Percentiles rank a stretch among this genome's conserved stretches.
Conservation (phyloP, 129 eudicot genomes). For the Centaurea solstitialis region DNA sequence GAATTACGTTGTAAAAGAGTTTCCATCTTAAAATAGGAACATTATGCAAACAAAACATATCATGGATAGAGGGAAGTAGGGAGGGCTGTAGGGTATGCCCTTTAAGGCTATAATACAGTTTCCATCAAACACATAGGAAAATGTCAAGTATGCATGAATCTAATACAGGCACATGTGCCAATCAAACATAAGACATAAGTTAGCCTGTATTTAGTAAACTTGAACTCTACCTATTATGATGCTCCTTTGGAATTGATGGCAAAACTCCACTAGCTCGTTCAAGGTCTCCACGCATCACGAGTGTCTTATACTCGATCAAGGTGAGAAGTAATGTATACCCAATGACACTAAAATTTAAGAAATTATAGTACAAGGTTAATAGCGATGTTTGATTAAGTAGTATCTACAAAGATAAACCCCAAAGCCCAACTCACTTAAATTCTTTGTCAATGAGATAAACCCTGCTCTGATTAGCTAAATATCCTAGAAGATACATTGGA, state of each 20-base stretch:
- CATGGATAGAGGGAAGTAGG: neutral
- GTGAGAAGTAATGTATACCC: conserved; percentile 93
- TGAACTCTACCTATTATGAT: conserved; percentile 69
- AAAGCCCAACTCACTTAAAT: conserved; percentile 70
- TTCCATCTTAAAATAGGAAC: neutral
- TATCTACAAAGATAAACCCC: neutral
- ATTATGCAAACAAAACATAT: conserved; percentile 10
- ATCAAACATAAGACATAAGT: neutral
- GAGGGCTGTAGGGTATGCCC: neutral
- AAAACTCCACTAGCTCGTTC: conserved; percentile 83
- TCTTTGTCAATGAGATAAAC: conserved; percentile 96
- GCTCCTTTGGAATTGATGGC: conserved; percentile 90
- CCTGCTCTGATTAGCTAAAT: conserved; percentile 93
- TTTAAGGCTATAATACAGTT: neutral
- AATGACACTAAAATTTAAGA: conserved; percentile 60
- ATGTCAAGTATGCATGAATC: neutral
- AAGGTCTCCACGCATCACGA: conserved; percentile 98
- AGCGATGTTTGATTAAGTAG: conserved; percentile 7
- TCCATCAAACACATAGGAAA: neutral
- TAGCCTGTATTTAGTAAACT: neutral
- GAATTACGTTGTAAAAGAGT: neutral
- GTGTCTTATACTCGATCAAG: conserved; percentile 97
- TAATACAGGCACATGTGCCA: neutral
- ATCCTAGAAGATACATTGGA: conserved; percentile 97
- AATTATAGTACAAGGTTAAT: conserved; percentile 10